A percentile compares a stretch with the other conserved stretches of the same genome.
phyloP scores from a whole-genome alignment of 768 basidiomycete species.

The Podaxis sp. region DNA sequence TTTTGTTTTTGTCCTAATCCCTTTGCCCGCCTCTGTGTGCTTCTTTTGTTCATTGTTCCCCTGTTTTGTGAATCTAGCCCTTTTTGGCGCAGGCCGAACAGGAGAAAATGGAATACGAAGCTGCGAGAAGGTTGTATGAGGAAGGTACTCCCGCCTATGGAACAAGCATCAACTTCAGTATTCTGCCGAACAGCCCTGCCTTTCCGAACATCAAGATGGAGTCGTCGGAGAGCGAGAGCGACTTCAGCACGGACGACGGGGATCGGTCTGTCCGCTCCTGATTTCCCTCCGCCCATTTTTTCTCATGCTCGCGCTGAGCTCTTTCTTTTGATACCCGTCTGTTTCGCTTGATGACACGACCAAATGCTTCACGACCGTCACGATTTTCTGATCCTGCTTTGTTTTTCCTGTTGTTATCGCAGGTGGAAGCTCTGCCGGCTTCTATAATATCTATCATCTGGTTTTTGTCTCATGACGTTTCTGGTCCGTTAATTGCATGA shows the following conservation, averaged over 20 bases:
- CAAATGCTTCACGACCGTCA: constrained; percentile 13
- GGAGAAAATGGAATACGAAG: constrained; percentile 92
- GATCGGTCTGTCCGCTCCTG: constrained; percentile 28
- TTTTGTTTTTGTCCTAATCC: background rate
- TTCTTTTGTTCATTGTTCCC: constrained; percentile 15
- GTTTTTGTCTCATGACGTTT: constrained; percentile 28
- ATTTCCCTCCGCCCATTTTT: constrained; percentile 16
- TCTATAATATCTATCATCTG: constrained; percentile 12
- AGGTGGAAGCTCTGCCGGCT: constrained; percentile 1
- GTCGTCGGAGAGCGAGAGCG: constrained; percentile 62
- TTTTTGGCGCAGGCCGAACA: constrained; percentile 92
- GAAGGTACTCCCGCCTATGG: constrained; percentile 68
- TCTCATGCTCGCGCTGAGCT: constrained; percentile 3
- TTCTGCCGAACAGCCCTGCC: constrained; percentile 65
- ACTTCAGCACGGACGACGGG: constrained; percentile 51
- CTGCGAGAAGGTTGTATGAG: constrained; percentile 81
- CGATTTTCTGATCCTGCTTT: constrained; percentile 15
- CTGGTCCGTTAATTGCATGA: constrained; percentile 18
- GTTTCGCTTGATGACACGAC: constrained; percentile 11
- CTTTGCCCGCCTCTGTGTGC: background rate
- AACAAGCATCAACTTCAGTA: constrained; percentile 79
- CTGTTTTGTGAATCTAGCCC: constrained; percentile 45
- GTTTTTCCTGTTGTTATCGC: constrained; percentile 12
- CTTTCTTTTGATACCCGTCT: constrained; percentile 11
- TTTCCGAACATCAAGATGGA: constrained; percentile 61